Evolutionary conservation across 1,284 basidiomycete species (phyloP).

Genomic region (Athelia psychrophila): DNA sequence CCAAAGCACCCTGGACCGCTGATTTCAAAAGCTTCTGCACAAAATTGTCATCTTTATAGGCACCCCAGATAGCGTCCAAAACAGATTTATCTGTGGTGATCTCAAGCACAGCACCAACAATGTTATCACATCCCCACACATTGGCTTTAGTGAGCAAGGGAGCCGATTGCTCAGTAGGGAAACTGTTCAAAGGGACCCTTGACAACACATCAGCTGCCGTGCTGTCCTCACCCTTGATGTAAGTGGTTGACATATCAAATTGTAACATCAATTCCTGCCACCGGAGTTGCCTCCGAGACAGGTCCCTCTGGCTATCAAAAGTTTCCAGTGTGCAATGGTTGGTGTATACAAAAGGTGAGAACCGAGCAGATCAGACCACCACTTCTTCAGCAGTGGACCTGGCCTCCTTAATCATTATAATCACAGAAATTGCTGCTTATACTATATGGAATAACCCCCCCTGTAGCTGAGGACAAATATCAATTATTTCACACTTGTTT

Average conservation of each 20-base stretch:
- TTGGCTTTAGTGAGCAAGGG: not conserved
- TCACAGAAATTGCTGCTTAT: too few relatives aligned
- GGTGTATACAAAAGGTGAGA: not conserved
- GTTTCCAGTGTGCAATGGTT: not conserved
- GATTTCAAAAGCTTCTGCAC: not conserved
- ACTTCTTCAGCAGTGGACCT: not conserved
- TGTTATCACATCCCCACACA: not conserved
- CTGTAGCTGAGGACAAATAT: too few relatives aligned
- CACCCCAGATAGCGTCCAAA: not conserved
- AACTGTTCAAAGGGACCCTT: not conserved
- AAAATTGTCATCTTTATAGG: not conserved
- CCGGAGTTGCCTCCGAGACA: not conserved
- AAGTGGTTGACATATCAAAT: not conserved
- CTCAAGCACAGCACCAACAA: not conserved
- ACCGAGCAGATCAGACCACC: not conserved
- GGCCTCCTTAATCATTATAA: too few relatives aligned
- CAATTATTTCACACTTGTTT: too few relatives aligned
- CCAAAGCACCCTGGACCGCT: not conserved
- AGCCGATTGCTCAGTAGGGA: not conserved
- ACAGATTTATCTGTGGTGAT: not conserved
- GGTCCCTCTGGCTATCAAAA: not conserved
- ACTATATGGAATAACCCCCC: too few relatives aligned
- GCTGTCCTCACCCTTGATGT: not conserved
- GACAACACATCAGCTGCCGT: not conserved
- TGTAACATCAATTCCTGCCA: conserved; percentile 1